These are phyloP conservation scores for Aspergillus tubingensis DNA, from an alignment of 2,329 filamentous ascomycete species.

Conservation along the genomic window DNA sequence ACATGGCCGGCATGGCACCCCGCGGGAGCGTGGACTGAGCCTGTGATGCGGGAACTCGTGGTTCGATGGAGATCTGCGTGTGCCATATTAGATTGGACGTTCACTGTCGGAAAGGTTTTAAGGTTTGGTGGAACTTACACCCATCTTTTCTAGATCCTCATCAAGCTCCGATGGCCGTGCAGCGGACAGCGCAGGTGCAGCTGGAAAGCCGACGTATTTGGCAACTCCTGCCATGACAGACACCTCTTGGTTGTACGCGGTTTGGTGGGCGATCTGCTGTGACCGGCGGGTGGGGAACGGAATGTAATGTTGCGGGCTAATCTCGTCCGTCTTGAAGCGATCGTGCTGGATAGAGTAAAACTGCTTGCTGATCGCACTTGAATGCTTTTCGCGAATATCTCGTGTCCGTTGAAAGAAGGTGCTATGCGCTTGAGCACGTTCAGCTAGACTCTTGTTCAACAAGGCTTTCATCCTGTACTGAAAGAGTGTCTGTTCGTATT, in stretches of 20 bases:
- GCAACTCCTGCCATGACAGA: conserved; percentile 86
- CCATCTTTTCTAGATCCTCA: conserved; percentile 85
- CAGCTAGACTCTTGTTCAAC: conserved; percentile 73
- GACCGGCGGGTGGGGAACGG: conserved; percentile 75
- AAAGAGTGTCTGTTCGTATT: conserved; percentile 72
- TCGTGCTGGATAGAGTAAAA: conserved; percentile 94
- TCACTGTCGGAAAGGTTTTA: not conserved
- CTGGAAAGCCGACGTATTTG: conserved; percentile 94
- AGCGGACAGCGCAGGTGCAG: conserved; percentile 79
- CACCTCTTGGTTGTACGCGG: conserved; percentile 93
- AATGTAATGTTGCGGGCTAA: conserved; percentile 78
- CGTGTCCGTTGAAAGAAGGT: conserved; percentile 88
- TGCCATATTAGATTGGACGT: not conserved
- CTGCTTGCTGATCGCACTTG: conserved; percentile 80
- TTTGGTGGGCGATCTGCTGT: conserved; percentile 79
- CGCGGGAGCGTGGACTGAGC: conserved; percentile 34
- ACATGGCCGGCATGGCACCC: conserved; percentile 34
- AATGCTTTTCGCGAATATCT: conserved; percentile 75
- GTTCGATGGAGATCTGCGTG: conserved; percentile 34
- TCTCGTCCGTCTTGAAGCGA: conserved; percentile 74
- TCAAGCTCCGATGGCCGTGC: conserved; percentile 74
- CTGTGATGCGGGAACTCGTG: conserved; percentile 25
- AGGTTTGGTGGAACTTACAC: conserved; percentile 60
- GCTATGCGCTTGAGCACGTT: conserved; percentile 80
- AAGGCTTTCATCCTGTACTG: conserved; percentile 73